Base-by-base conservation (phyloP, 176 grass and related monocot species). In the Eleusine indica region DNA sequence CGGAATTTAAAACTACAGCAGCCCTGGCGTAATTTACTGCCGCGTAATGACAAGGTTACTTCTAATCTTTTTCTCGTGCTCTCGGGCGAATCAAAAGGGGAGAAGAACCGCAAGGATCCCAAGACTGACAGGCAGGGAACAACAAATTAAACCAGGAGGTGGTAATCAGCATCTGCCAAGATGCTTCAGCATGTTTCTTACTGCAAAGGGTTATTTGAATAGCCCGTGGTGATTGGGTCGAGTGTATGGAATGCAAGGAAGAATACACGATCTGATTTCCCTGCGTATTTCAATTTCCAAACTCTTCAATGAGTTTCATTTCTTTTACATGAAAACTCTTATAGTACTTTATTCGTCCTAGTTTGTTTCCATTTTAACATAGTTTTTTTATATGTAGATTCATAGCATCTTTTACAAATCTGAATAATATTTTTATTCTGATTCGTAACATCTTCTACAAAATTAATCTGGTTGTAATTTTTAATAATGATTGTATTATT, bases 91-190 rank as follows among this genome's bases (percentile, higher is more conserved):
- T 75, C 47, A 46, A 81, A 81, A 80, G 62, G 46, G 10, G 18
- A 54, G 46, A 83, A 82, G 73, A 70, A 71, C 68, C 60, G 30
- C 30, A 74, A 69, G 76, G 82, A 89, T 89, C 82, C 68, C 76
- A 84, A 80, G 62, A 75, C 76, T 75, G 75, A 74, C 75, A 60
- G 28, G 7, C 67, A 72, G 68, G 67, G 66, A 71, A 57, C 67
- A 81, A 49, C 57, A 21, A 49, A 72, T 47, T 48, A 69, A 72
- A 73, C 56, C 67, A 78, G 86, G 67, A 64, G 46, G 29, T 8
- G 48, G 64, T 51, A 32, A 78, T 47, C 51, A 43, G 70, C 76
- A 57, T 72, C 57, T 56, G 37, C 78, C 74, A 68, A 73, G 73
- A 72, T 83, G 25, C 56, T 54, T 35, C 73, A 30, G 74, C 40